Percentiles rank a stretch among this genome's conserved stretches.
phyloP scores from a whole-genome alignment of 345 rosid genomes.

The Dipteronia dyeriana region DNA sequence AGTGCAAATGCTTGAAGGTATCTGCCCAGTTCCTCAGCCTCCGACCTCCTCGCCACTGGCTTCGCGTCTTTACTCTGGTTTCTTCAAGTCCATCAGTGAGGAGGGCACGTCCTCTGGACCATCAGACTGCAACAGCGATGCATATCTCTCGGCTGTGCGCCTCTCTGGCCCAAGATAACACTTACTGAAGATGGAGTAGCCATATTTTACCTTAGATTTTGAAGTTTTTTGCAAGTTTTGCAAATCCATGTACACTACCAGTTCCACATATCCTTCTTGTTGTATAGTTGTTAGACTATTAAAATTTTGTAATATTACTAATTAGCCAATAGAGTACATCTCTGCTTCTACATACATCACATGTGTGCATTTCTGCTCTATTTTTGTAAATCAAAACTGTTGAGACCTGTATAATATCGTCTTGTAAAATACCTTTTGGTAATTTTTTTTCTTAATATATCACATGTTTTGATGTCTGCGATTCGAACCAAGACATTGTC shows the following conservation, averaged over 20 bases:
- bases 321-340: not conserved
- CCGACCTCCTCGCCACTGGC: conserved; percentile 69
- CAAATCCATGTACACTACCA: not conserved
- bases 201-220: not conserved
- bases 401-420: not conserved
- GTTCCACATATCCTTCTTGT: not conserved
- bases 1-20: conserved; percentile 95
- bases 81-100: conserved; percentile 49
- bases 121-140: conserved; percentile 70
- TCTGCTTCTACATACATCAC: not conserved
- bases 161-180: conserved; percentile 95
- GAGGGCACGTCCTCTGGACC: conserved; percentile 78
- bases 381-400: not conserved
- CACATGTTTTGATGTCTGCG: no score
- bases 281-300: conserved; percentile 21
- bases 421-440: no score
- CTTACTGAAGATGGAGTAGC: not conserved
- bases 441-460: no score
- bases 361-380: not conserved
- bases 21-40: conserved; percentile 57
- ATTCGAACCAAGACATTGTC: no score
- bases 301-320: conserved; percentile 28
- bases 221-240: not conserved
- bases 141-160: conserved; percentile 68
- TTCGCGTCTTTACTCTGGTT: conserved; percentile 49